Conservation (phyloP, 1,284 basidiomycete genomes). For the Schizophyllum amplum region DNA sequence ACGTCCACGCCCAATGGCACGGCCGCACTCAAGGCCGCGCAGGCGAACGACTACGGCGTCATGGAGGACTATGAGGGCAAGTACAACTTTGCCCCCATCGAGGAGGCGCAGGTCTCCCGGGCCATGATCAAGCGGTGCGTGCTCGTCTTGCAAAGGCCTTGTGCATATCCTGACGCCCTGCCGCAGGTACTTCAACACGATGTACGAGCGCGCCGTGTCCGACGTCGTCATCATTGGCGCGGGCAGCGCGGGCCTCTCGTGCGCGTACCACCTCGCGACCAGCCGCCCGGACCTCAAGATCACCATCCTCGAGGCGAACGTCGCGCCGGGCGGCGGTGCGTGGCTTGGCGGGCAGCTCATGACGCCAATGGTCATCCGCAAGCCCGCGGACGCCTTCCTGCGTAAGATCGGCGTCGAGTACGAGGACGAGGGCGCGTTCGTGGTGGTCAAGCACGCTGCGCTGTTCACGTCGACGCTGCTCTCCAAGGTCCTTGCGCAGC, state of each 20-base stretch:
- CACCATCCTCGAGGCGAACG: slow-evolving; percentile 78
- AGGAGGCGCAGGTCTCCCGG: slow-evolving; percentile 69
- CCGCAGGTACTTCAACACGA: slow-evolving; percentile 58
- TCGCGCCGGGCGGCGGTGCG: slow-evolving; percentile 75
- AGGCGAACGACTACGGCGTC: too few species aligned
- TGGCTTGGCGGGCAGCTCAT: slow-evolving; percentile 82
- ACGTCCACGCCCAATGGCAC: too few species aligned
- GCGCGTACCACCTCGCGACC: slow-evolving; percentile 68
- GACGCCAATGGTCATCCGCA: slow-evolving; percentile 80
- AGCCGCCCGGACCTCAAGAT: slow-evolving; percentile 69
- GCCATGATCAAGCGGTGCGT: slow-evolving; percentile 72
- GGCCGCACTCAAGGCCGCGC: too few species aligned
- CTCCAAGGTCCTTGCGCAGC: slow-evolving; percentile 63
- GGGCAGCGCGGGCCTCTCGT: slow-evolving; percentile 73
- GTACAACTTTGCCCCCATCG: slow-evolving; percentile 66
- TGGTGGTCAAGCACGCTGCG: slow-evolving; percentile 77
- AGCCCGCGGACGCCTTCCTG: slow-evolving; percentile 74
- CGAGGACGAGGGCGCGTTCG: slow-evolving; percentile 76
- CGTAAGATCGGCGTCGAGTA: slow-evolving; percentile 68
- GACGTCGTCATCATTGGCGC: slow-evolving; percentile 79
- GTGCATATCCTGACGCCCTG: neutral
- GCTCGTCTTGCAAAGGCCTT: neutral
- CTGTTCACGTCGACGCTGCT: slow-evolving; percentile 79
- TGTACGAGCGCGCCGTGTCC: slow-evolving; percentile 70
- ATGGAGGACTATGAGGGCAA: neutral